Base-by-base conservation (phyloP, 352 stramenopile genomes). In the Phytophthora nicotianae region DNA sequence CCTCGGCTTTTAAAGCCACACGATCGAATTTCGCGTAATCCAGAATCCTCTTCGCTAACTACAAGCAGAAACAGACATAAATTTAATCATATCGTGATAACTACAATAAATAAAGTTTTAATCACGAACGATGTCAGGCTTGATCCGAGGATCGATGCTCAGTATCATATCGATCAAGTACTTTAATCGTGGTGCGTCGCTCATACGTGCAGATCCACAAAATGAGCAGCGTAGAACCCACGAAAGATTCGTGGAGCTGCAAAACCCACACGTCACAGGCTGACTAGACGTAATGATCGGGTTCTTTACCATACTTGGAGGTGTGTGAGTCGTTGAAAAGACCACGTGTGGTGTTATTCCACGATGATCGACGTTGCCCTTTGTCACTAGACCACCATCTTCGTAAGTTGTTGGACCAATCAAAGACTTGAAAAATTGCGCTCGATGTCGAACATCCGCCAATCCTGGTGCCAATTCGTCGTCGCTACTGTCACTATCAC, bases 1-100 rank as follows among this genome's bases (percentile, higher is more conserved):
- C 73, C 41, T 94, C 86, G 4, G 79, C 80, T 68, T 89, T 82
- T 61, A 91, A 75, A 1, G 86, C 86, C 20, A 88, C 78, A 23
- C 81, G 79, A 56, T 92, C 86, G 35, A 92, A 94, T 65, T 88
- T 89, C 16, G 86, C 83, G 40, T 87, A 94, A 56, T 90, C 78
- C 7, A 94, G 62, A 33, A 92, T 81, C 16, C 83, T 72, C 50
- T 90, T 90, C 0, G 81, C 73, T 29, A 94, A 50, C 78, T 94
- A 14, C 1, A 67, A 21, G 1, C 14, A 53, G 9, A 37, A 35
- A 52, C 32, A 17, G 20, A 29, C 17, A 41, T 6, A 14, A n/a
- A 26, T 8, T 33, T 33, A 62, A 52, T 21, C 9, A 41, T 17
- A 3, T 2, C 14, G 33, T 16, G 7, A 11, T 42, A 58, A 32